Evolutionary conservation across 306 rosid genomes (phyloP).

Genomic region (Casuarina cunninghamiana): DNA sequence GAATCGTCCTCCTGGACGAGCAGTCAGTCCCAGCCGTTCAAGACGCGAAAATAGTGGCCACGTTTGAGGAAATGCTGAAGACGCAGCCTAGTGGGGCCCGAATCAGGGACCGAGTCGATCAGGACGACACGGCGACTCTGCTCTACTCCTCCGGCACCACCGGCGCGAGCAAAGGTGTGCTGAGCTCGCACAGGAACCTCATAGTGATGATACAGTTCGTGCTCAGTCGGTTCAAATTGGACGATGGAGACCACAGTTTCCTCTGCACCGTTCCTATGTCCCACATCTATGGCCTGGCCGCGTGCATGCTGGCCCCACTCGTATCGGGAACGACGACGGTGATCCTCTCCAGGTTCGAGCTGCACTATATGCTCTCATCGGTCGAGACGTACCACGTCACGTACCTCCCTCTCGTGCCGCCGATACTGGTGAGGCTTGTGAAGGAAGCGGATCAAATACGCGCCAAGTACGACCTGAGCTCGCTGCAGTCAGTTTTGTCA

Average conservation of each 20-base stretch:
- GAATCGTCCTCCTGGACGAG: conserved; percentile 57
- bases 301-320: conserved; percentile 63
- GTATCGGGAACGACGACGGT: conserved; percentile 67
- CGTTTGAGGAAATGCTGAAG: conserved; percentile 54
- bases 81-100: conserved; percentile 22
- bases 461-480: conserved; percentile 61
- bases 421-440: conserved; percentile 68
- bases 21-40: background rate
- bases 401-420: conserved; percentile 82
- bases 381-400: conserved; percentile 56
- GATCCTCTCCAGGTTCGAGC: conserved; percentile 72
- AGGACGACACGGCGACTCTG: conserved; percentile 80
- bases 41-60: conserved; percentile 16
- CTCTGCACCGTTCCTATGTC: conserved; percentile 93
- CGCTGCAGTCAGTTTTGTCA: conserved; percentile 53
- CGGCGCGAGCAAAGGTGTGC: conserved; percentile 85
- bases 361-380: conserved; percentile 67
- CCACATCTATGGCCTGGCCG: conserved; percentile 78
- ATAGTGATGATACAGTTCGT: conserved; percentile 66
- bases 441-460: conserved; percentile 61
- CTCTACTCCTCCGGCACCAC: conserved; percentile 92
- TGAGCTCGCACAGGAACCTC: conserved; percentile 69
- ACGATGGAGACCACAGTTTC: conserved; percentile 45
- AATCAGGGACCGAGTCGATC: conserved; percentile 48
- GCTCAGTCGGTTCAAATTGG: conserved; percentile 36